phyloP scores from a whole-genome alignment of 2,329 filamentous ascomycete genomes.

The Phoma sp. region DNA sequence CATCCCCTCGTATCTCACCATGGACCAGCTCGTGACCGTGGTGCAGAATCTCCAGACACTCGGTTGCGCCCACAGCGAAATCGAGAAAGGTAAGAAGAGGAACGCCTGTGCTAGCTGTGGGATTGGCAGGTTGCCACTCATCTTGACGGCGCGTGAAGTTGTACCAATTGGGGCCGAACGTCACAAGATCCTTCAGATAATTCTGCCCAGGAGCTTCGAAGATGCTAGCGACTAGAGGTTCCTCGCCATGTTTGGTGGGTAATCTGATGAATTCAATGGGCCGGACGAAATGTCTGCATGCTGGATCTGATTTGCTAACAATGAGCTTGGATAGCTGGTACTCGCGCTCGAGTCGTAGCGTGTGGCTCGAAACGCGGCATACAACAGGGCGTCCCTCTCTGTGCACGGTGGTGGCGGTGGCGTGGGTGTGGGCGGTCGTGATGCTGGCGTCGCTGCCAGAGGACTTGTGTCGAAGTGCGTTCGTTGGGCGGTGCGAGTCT shows the following conservation, averaged over 20 bases:
- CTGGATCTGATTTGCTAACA: constrained; percentile 71
- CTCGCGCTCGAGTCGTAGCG: constrained; percentile 82
- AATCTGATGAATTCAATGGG: constrained; percentile 81
- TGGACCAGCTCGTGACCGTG: constrained; percentile 86
- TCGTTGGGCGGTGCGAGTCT: constrained; percentile 36
- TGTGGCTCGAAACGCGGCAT: constrained; percentile 81
- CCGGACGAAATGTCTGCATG: constrained; percentile 76
- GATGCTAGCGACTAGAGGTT: constrained; percentile 78
- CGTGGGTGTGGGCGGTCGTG: constrained; percentile 53
- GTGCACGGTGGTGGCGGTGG: constrained; percentile 50
- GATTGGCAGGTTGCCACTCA: constrained; percentile 20
- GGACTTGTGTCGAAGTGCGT: constrained; percentile 39
- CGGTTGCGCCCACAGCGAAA: constrained; percentile 86
- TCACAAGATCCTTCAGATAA: constrained; percentile 71
- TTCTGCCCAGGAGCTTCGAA: constrained; percentile 81
- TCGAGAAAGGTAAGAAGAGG: constrained; percentile 80
- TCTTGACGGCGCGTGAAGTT: constrained; percentile 26
- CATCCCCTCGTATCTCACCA: constrained; percentile 87
- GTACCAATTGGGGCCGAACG: constrained; percentile 71
- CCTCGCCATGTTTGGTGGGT: constrained; percentile 70
- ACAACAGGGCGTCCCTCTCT: constrained; percentile 64
- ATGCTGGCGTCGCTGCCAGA: constrained; percentile 45
- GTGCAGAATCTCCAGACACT: constrained; percentile 89
- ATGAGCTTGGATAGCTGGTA: constrained; percentile 82
- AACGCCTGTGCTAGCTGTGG: constrained; percentile 60